These are phyloP conservation scores for Tolypocladium ophioglossoides DNA, from an alignment of 2,329 filamentous ascomycete species.

Conservation along the genomic window DNA sequence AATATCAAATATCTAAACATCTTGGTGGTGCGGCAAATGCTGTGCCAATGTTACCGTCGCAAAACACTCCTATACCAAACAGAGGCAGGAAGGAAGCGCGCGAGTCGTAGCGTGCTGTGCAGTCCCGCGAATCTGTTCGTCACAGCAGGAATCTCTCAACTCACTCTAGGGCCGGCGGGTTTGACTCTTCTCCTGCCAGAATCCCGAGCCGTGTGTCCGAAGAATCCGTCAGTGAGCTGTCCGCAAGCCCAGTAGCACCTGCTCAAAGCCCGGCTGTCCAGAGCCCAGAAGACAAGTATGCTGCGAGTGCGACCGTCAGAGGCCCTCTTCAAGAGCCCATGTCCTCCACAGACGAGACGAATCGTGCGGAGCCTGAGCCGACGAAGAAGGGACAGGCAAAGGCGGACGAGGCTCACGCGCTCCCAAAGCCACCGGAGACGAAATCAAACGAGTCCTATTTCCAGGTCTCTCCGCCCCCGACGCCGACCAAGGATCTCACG, in stretches of 20 bases:
- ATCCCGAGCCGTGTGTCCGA: constrained; percentile 53
- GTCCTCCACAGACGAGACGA: constrained; percentile 14
- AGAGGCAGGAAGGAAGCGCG: constrained; percentile 66
- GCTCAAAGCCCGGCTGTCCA: constrained; percentile 27
- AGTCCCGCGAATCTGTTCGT: constrained; percentile 39
- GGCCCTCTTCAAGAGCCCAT: constrained; percentile 42
- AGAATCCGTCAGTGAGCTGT: constrained; percentile 28
- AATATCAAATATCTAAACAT: constrained; percentile 94
- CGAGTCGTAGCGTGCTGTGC: constrained; percentile 68
- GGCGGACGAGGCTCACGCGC: constrained; percentile 8
- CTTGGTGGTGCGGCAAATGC: constrained; percentile 71
- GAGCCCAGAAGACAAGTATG: constrained; percentile 57
- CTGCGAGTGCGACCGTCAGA: constrained; percentile 46
- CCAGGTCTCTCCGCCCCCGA: constrained; percentile 52
- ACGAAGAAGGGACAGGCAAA: constrained; percentile 11
- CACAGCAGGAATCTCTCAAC: constrained; percentile 38
- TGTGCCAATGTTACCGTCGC: constrained; percentile 76
- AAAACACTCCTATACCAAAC: constrained; percentile 76
- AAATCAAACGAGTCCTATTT: constrained; percentile 39
- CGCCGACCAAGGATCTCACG: constrained; percentile 73
- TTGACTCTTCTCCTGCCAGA: constrained; percentile 54
- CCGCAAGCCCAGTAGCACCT: constrained; percentile 7
- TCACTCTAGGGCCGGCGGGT: constrained; percentile 26
- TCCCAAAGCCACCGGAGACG: constrained; percentile 26
- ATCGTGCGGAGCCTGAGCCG: constrained; percentile 4